Base-by-base conservation (phyloP, 1,284 basidiomycete genomes). In the Fistulina hepatica region DNA sequence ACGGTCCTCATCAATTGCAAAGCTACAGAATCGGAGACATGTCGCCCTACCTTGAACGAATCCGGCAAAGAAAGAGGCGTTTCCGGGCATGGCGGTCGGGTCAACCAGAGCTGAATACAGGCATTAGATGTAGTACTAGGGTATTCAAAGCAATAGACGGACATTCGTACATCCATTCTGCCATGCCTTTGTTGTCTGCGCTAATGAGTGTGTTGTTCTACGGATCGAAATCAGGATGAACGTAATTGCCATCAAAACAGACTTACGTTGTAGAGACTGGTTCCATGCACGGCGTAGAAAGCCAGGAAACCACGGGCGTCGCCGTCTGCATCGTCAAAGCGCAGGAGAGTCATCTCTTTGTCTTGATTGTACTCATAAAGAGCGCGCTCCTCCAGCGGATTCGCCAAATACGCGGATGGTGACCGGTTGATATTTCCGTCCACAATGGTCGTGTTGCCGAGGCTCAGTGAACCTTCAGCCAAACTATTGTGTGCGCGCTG, bases 251-350 rank as follows among this genome's bases (percentile, higher is more conserved):
- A 34, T 39, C 10, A 31, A 34, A 34, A 11, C 2, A 10, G 11
- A 52, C 57, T 22, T 45, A 80, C 81, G 60, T 76, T 66, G 47
- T 85, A 84, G 11, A 85, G 47, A 52, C 79, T 82, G 11, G 82
- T 86, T 5, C 84, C 82, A 58, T 89, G 85, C 0, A 89, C 84
- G 0, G 82, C 64, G 53, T 79, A 89, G 63, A 85, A 86, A 51
- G 73, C 77, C 49, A 84, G 52, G 48, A 85, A 69, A 1, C 82
- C 82, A 27, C 75, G 60, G 11, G 72, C 64, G 26, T 63, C 67
- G 17, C 79, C 79, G 38, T 54, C 58, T 3, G 45, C 48, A 5
- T 23, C 30, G 32, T 76, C 70, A 45, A 85, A 80, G 28, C 73
- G 63, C 34, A 86, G 55, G 9, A 84, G 57, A 4, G 72, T 71